Evolutionary conservation across 495 filamentous ascomycete genomes (phyloP).

Genomic region (Xylaria telfairii): DNA sequence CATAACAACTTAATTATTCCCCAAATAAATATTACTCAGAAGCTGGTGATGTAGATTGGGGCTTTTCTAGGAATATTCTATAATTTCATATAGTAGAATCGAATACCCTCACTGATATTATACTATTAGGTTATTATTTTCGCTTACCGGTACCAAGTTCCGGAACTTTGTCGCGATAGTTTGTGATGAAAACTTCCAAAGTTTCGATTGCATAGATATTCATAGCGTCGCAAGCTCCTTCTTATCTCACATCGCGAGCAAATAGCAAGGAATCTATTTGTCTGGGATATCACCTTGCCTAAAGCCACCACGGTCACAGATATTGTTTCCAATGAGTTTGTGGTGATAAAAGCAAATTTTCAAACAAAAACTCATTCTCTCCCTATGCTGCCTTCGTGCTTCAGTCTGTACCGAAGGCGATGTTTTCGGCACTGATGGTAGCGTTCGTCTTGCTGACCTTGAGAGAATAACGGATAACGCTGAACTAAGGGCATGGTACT

Average conservation of each 20-base stretch:
- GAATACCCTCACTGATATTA: neutral
- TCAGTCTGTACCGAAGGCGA: neutral
- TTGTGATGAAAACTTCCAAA: neutral
- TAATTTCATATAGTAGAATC: neutral
- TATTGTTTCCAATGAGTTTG: neutral
- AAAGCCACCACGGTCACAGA: neutral
- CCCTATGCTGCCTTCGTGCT: neutral
- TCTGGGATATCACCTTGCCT: neutral
- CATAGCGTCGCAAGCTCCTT: neutral
- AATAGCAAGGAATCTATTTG: neutral
- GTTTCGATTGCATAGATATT: neutral
- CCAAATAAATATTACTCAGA: neutral
- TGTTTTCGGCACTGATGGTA: neutral
- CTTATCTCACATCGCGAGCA: neutral
- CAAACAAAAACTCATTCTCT: neutral
- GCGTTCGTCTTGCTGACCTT: neutral
- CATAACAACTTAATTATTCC: neutral
- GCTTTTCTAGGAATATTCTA: neutral
- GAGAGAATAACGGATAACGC: neutral
- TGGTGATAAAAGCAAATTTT: neutral
- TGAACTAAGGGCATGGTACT: neutral
- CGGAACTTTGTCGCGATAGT: neutral
- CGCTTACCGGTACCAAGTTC: neutral
- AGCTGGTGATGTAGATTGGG: neutral
- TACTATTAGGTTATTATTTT: neutral